These are phyloP conservation scores for Agarophyton chilense DNA, from an alignment of 23 red algal genomes.

Conservation along the genomic window DNA sequence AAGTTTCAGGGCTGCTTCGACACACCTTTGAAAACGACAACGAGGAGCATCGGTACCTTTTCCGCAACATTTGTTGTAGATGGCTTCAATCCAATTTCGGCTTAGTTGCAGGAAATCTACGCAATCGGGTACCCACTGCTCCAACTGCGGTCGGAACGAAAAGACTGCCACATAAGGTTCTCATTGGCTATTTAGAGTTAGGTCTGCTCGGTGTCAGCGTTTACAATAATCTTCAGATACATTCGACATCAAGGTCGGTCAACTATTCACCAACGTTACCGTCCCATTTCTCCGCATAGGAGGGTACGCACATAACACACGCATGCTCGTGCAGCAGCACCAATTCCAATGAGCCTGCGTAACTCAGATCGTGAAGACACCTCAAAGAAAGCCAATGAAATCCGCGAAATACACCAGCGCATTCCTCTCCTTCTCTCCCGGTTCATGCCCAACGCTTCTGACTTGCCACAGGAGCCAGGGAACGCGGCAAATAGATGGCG, in stretches of 20 bases:
- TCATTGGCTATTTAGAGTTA: slow-evolving; percentile 12
- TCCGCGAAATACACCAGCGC: not conserved
- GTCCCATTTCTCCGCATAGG: not conserved
- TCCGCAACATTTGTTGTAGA: too few relatives aligned
- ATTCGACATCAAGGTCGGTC: not conserved
- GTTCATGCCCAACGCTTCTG: too few relatives aligned
- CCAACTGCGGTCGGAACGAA: not conserved
- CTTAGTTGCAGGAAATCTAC: not conserved
- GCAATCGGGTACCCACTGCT: not conserved
- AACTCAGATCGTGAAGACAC: not conserved
- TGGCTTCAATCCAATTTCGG: not conserved
- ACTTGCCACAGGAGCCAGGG: not conserved
- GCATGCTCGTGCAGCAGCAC: not conserved
- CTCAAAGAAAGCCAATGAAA: too few relatives aligned
- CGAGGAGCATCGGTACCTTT: too few relatives aligned
- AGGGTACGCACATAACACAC: not conserved
- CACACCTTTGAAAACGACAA: not conserved
- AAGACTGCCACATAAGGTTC: not conserved
- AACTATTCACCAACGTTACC: not conserved
- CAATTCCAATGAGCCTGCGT: not conserved
- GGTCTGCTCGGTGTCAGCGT: slow-evolving; percentile 1
- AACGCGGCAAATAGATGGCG: not conserved
- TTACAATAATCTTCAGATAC: slow-evolving; percentile 9
- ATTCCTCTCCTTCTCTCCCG: not conserved
- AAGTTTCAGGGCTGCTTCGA: not conserved